These are phyloP conservation scores for Sporopachydermia lactativora DNA, from an alignment of 805 yeast species.

Conservation along the genomic window DNA sequence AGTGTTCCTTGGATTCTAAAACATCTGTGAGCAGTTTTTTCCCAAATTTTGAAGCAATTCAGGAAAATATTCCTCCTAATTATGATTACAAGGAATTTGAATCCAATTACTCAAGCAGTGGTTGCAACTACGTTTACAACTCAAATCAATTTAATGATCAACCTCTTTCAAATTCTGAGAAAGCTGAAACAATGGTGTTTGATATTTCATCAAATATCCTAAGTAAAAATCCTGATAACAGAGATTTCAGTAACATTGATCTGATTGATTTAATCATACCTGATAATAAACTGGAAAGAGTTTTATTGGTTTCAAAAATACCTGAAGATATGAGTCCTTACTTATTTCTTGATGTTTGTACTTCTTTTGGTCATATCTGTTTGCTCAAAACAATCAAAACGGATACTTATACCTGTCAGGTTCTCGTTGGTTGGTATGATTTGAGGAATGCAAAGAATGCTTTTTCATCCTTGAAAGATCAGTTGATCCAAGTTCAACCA, in stretches of 20 bases:
- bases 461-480: conserved; percentile 2
- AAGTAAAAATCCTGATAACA: too few species aligned
- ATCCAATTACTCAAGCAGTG: too few species aligned
- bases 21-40: too few species aligned
- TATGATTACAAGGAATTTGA: too few species aligned
- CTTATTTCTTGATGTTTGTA: not conserved
- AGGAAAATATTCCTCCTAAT: too few species aligned
- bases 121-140: too few species aligned
- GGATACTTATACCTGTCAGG: conserved; percentile 2
- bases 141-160: too few species aligned
- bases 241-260: not conserved
- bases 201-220: too few species aligned
- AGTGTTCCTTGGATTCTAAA: too few species aligned
- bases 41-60: too few species aligned
- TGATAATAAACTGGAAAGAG: not conserved
- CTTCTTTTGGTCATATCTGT: conserved; percentile 2
- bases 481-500: not conserved
- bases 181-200: too few species aligned
- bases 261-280: not conserved
- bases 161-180: too few species aligned
- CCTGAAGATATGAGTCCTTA: not conserved
- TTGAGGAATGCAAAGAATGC: conserved; percentile 12
- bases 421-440: conserved; percentile 20
- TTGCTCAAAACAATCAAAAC: not conserved
- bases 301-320: not conserved